Percentiles rank a stretch among this genome's conserved stretches.
Evolutionary conservation across 1,139 yeast genomes (phyloP).

Genomic region (Candida gigantensis): DNA sequence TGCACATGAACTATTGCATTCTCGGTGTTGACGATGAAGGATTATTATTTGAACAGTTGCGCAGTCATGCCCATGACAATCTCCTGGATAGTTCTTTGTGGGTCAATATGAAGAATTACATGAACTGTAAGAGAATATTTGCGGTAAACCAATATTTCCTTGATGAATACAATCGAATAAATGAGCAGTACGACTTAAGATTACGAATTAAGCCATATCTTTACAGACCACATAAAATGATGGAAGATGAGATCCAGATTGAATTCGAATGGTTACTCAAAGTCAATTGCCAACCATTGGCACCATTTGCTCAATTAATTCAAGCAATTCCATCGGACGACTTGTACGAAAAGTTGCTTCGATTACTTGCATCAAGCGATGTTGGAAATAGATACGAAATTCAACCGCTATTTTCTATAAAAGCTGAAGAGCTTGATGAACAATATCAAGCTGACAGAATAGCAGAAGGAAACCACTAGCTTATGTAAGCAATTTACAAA

Average conservation of each 20-base stretch:
- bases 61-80: constrained; percentile 5
- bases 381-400: too few relatives aligned
- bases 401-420: too few relatives aligned
- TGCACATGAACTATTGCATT: constrained; percentile 15
- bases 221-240: background rate
- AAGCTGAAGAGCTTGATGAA: too few relatives aligned
- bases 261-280: constrained; percentile 17
- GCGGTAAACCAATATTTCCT: constrained; percentile 1
- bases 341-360: background rate
- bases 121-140: constrained; percentile 1
- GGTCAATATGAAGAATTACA: constrained; percentile 20
- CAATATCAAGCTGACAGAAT: too few relatives aligned
- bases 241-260: constrained; percentile 8
- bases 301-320: constrained; percentile 14
- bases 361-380: too few relatives aligned
- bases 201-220: background rate
- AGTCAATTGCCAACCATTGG: constrained; percentile 14
- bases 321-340: background rate
- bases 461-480: too few relatives aligned
- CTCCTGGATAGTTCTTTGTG: constrained; percentile 36
- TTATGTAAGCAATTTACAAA: too few relatives aligned
- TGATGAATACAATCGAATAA: constrained; percentile 9
- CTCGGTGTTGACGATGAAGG: constrained; percentile 9
- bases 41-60: background rate
- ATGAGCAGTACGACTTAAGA: background rate